A percentile compares a stretch with the other conserved stretches of the same genome.
phyloP scores from a whole-genome alignment of 2,329 filamentous ascomycete species.

The Cladophialophora immunda region DNA sequence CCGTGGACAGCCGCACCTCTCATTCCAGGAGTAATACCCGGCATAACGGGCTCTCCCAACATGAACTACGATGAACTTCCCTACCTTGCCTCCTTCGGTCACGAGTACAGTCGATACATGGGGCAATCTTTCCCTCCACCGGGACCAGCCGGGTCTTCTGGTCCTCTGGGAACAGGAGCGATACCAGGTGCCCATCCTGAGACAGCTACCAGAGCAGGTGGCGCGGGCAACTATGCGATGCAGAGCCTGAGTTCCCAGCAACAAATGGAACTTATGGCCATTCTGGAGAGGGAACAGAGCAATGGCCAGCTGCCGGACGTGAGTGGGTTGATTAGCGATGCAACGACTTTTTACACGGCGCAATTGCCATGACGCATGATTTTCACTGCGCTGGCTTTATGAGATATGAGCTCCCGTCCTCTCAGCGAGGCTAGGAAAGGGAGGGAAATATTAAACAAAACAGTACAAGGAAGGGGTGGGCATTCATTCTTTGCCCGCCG shows the following conservation, averaged over 20 bases:
- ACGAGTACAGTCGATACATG: conserved; percentile 58
- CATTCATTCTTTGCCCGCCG: background rate
- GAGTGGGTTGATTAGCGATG: conserved; percentile 51
- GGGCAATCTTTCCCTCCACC: conserved; percentile 56
- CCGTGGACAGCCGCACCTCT: conserved; percentile 33
- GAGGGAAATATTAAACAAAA: background rate
- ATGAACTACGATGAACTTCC: conserved; percentile 43
- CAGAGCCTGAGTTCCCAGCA: conserved; percentile 78
- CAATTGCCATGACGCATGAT: conserved; percentile 31
- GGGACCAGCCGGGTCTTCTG: conserved; percentile 8
- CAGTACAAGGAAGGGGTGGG: background rate
- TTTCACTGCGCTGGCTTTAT: background rate
- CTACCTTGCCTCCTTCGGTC: conserved; percentile 54
- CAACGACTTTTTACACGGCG: conserved; percentile 51
- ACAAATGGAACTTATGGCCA: conserved; percentile 82
- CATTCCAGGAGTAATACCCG: conserved; percentile 35
- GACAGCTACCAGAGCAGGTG: conserved; percentile 47
- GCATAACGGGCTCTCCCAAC: conserved; percentile 34
- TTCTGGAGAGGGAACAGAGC: conserved; percentile 63
- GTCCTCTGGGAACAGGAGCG: background rate
- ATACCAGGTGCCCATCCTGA: background rate
- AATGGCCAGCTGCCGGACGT: conserved; percentile 58
- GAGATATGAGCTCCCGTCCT: background rate
- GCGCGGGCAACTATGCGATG: conserved; percentile 60
- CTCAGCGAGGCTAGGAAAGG: background rate